Evolutionary conservation across 345 rosid species (phyloP).

Genomic region (Carallia brachiata): DNA sequence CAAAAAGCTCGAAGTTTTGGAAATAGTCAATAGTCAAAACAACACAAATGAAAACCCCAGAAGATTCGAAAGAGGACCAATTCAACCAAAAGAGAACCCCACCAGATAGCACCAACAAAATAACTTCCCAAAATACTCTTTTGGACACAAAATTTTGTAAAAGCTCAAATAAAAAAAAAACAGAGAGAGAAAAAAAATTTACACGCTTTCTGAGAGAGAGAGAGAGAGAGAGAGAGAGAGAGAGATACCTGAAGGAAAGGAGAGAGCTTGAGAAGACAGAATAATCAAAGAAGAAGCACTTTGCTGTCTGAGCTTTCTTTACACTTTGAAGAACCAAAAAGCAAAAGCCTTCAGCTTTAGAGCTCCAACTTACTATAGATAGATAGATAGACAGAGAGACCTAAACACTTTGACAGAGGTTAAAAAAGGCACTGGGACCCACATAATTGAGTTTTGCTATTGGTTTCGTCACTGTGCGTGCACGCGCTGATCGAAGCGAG

Average conservation of each 20-base stretch:
- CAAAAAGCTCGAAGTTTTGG: not conserved
- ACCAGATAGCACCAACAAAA: slow-evolving; percentile 1
- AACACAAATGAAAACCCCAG: slow-evolving; percentile 4
- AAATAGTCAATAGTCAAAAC: slow-evolving; percentile 9
- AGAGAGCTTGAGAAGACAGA: too few species aligned
- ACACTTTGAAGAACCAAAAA: not conserved
- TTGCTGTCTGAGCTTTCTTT: not conserved
- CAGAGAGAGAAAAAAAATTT: not conserved
- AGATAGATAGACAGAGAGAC: not conserved
- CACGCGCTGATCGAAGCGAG: too few species aligned
- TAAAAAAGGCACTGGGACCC: too few species aligned
- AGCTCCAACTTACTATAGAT: too few species aligned
- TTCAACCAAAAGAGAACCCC: slow-evolving; percentile 15
- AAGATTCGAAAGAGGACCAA: slow-evolving; percentile 7
- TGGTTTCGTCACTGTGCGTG: too few species aligned
- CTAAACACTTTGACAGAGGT: too few species aligned
- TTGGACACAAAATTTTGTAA: slow-evolving; percentile 7
- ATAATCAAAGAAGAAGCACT: not conserved
- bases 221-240: not conserved
- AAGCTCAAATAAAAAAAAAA: not conserved
- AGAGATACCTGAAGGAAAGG: not conserved
- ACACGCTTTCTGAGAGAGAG: not conserved
- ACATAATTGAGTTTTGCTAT: too few species aligned
- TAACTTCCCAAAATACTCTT: slow-evolving; percentile 19
- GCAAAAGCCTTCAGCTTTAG: not conserved